These are phyloP conservation scores for Fabrea salina DNA, from an alignment of 169 alveolate species.

Conservation along the genomic window DNA sequence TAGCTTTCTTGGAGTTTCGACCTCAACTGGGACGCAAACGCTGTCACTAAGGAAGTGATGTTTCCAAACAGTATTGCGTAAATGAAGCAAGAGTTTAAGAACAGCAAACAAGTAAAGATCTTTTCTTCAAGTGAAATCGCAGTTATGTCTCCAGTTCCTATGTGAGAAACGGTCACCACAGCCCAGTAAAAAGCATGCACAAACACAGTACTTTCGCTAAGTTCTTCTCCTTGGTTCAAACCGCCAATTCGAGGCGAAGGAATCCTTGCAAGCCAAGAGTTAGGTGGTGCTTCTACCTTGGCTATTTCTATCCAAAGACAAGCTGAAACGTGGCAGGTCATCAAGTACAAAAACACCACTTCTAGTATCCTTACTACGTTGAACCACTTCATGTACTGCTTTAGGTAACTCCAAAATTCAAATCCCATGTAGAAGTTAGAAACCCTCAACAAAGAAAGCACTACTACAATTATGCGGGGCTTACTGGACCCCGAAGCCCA, in stretches of 20 bases:
- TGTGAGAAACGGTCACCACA: slow-evolving; percentile 41
- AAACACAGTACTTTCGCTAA: slow-evolving; percentile 26
- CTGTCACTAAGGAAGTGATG: slow-evolving; percentile 40
- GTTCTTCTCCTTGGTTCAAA: slow-evolving; percentile 34
- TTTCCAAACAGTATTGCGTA: slow-evolving; percentile 54
- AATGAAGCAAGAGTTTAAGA: slow-evolving; percentile 37
- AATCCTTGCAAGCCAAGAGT: slow-evolving; percentile 50
- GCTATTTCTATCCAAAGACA: slow-evolving; percentile 39
- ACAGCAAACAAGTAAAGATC: slow-evolving; percentile 31
- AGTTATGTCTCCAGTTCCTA: slow-evolving; percentile 52
- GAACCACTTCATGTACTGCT: slow-evolving; percentile 13
- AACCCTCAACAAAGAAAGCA: slow-evolving; percentile 36
- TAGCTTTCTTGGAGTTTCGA: slow-evolving; percentile 33
- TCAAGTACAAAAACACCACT: slow-evolving; percentile 36
- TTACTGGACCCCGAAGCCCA: background rate
- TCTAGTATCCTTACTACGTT: slow-evolving; percentile 41
- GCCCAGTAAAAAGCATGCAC: slow-evolving; percentile 48
- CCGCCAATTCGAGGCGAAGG: too few species aligned
- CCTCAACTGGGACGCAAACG: slow-evolving; percentile 15
- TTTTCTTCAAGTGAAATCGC: slow-evolving; percentile 40
- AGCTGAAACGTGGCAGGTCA: slow-evolving; percentile 40
- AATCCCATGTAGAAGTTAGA: slow-evolving; percentile 33
- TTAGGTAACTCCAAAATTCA: slow-evolving; percentile 5
- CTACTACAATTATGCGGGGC: slow-evolving; percentile 20
- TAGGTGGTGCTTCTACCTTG: background rate